These are phyloP conservation scores for Gynandropsis gynandra DNA, from an alignment of 345 rosid species.

Conservation along the genomic window DNA sequence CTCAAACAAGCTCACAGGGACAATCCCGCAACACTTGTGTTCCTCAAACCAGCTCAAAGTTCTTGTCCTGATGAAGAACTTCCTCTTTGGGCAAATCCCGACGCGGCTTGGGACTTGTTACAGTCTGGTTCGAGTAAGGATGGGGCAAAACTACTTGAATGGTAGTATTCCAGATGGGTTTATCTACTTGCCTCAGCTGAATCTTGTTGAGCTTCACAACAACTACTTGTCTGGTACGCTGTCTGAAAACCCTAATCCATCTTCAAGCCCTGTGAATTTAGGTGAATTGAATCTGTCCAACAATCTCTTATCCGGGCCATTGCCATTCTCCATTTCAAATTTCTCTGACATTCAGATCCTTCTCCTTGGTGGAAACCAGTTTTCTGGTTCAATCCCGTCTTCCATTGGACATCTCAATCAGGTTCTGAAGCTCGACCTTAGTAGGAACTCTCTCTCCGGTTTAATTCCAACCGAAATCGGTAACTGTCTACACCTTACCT, in stretches of 20 bases:
- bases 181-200: constrained; percentile 50
- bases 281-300: constrained; percentile 71
- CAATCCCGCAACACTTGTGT: constrained; percentile 57
- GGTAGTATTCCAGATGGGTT: constrained; percentile 75
- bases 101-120: constrained; percentile 54
- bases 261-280: constrained; percentile 34
- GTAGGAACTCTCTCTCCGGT: constrained; percentile 59
- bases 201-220: constrained; percentile 68
- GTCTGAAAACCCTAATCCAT: constrained; percentile 25
- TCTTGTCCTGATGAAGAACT: constrained; percentile 58
- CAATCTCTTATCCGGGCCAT: constrained; percentile 55
- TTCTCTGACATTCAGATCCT: constrained; percentile 69
- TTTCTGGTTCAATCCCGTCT: constrained; percentile 58
- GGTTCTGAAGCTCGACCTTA: constrained; percentile 67
- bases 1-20: constrained; percentile 67
- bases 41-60: constrained; percentile 45
- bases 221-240: constrained; percentile 58
- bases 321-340: constrained; percentile 62
- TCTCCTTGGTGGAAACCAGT: constrained; percentile 72
- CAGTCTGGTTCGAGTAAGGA: constrained; percentile 61
- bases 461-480: constrained; percentile 51
- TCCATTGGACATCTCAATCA: constrained; percentile 69
- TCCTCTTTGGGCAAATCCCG: constrained; percentile 68
- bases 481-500: constrained; percentile 63
- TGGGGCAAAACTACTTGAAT: constrained; percentile 74